Evolutionary conservation across 768 basidiomycete genomes (phyloP).

Genomic region (Mycena metata): DNA sequence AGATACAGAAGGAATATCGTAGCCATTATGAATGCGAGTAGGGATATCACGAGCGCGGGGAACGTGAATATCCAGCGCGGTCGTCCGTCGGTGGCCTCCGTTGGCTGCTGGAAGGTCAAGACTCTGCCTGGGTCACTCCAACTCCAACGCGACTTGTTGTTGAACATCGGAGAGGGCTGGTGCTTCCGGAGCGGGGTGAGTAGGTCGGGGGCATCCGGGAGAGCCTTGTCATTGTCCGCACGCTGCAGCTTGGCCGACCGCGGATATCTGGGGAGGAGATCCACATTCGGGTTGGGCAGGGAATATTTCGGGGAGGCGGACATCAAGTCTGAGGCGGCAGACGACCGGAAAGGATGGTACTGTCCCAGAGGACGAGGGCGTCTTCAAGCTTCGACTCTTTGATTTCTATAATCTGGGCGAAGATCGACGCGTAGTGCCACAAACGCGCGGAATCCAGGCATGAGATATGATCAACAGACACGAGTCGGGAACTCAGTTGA

Average conservation of each 20-base stretch:
- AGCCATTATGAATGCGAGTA: conserved; percentile 25
- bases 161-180: conserved; percentile 13
- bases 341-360: conserved; percentile 26
- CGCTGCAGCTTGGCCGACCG: conserved; percentile 11
- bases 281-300: background rate
- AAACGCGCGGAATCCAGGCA: background rate
- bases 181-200: conserved; percentile 37
- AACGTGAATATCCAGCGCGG: conserved; percentile 29
- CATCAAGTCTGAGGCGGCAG: conserved; percentile 37
- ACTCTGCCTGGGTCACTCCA: background rate
- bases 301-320: conserved; percentile 1
- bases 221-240: conserved; percentile 22
- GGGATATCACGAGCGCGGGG: conserved; percentile 31
- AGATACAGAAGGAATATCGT: conserved; percentile 35
- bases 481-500: conserved; percentile 19
- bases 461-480: background rate
- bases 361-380: background rate
- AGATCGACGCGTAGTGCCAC: conserved; percentile 22
- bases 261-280: background rate
- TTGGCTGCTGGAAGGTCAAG: conserved; percentile 26
- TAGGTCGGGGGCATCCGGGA: conserved; percentile 29
- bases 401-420: conserved; percentile 19
- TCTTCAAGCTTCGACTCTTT: background rate
- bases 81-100: conserved; percentile 10
- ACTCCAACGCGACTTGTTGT: conserved; percentile 10